Evolutionary conservation across 1,284 basidiomycete species (phyloP), one percentile per base, ranked within the genome.

Genomic region (Athelia psychrophila): DNA sequence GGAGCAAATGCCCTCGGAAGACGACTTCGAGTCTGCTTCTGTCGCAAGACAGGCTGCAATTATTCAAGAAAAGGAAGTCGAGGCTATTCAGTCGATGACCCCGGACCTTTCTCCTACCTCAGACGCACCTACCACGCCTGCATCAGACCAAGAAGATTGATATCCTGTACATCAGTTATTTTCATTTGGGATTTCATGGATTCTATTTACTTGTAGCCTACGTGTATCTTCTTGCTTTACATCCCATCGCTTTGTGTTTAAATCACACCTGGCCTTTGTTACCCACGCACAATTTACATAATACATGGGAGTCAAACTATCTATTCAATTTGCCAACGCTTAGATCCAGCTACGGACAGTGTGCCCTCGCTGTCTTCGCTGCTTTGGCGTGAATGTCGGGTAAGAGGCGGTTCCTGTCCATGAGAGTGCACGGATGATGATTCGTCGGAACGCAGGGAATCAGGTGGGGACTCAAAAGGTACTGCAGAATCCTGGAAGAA

Each of bases 41-140:
- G 78, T 80, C 52, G 78, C 79, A 19, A 77, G 78, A 30, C 80
- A 81, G 56, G 80, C 80, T 19, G 76, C 78, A 32, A 78, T 80
- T 50, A 64, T 80, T 9, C 78, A 82, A 53, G 83, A 82, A 64
- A 79, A 80, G 59, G 81, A 86, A 60, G 73, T 81, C 15, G 82
- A 84, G 56, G 64, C 70, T 25, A 81, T 84, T 48, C 64, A 71
- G 49, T 61, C 61, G 16, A 46, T 53, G 19, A 54, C 49, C 65
- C 69, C 19, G 68, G 67, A 10, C 62, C 38, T 42, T 18, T 18
- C 38, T 9, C 56, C 51, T 54, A 64, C 54, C 16, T 33, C 49
- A 42, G 65, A 69, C 51, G 64, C 68, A 18, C 73, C 76, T 30
- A 75, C 74, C 19, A 56, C 57, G 30, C 68, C 71, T 48, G 69